These are phyloP conservation scores for Fonsecaea erecta DNA, from an alignment of 2,329 filamentous ascomycete species.

Conservation along the genomic window DNA sequence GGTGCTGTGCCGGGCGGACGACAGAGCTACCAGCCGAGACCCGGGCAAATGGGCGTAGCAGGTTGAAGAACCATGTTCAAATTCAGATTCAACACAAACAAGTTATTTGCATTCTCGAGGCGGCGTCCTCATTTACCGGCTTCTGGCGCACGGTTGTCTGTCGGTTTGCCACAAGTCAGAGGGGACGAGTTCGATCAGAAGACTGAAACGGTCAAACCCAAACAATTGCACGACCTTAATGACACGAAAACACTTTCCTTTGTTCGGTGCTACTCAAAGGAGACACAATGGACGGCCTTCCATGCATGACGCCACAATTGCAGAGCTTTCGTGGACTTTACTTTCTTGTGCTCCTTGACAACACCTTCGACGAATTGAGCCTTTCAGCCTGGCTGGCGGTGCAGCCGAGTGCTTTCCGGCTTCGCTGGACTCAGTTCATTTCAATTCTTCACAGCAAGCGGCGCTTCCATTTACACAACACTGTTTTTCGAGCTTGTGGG, in stretches of 20 bases:
- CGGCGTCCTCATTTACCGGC: neutral
- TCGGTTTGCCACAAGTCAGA: neutral
- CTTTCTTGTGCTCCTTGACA: neutral
- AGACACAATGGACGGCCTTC: neutral
- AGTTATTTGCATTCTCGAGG: slow-evolving; percentile 6
- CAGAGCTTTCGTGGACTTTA: slow-evolving; percentile 5
- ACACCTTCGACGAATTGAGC: neutral
- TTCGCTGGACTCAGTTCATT: neutral
- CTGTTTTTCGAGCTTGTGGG: neutral
- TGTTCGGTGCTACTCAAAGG: slow-evolving; percentile 3
- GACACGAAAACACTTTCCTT: slow-evolving; percentile 21
- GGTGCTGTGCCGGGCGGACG: slow-evolving; percentile 28
- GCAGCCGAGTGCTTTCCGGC: neutral
- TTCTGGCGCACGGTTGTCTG: neutral
- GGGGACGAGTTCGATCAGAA: neutral
- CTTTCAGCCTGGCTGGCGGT: neutral
- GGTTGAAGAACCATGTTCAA: slow-evolving; percentile 21
- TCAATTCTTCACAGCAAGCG: slow-evolving; percentile 17
- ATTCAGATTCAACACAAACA: slow-evolving; percentile 5
- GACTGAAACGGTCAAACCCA: neutral
- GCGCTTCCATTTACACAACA: slow-evolving; percentile 3
- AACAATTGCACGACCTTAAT: slow-evolving; percentile 19
- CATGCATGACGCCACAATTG: neutral
- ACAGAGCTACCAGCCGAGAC: slow-evolving; percentile 37
- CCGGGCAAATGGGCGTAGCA: slow-evolving; percentile 34